Percentiles rank a stretch among this genome's conserved stretches.
Evolutionary conservation across 352 stramenopile species (phyloP).

Genomic region (Pythium rishiriense): DNA sequence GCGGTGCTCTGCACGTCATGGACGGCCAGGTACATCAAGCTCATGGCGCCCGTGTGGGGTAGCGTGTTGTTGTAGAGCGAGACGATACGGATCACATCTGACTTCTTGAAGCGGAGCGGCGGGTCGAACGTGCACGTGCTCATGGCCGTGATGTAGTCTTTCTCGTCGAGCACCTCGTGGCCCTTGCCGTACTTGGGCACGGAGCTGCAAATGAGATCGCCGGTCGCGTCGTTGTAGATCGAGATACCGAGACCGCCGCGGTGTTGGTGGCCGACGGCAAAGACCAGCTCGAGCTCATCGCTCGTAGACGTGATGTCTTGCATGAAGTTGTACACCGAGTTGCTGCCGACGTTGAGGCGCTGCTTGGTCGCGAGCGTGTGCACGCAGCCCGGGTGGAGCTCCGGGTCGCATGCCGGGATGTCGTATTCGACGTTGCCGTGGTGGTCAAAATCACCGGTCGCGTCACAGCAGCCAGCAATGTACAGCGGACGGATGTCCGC

Average conservation of each 20-base stretch:
- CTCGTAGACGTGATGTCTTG: slow-evolving; percentile 25
- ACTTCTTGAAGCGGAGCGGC: slow-evolving; percentile 63
- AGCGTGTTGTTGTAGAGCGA: slow-evolving; percentile 83
- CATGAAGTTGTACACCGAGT: slow-evolving; percentile 26
- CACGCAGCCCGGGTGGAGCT: slow-evolving; percentile 69
- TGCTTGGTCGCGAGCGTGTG: slow-evolving; percentile 77
- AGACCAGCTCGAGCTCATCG: slow-evolving; percentile 80
- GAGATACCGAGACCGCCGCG: slow-evolving; percentile 69
- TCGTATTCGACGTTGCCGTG: slow-evolving; percentile 84
- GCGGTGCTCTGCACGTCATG: slow-evolving; percentile 44
- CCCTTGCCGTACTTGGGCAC: slow-evolving; percentile 66
- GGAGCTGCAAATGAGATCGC: slow-evolving; percentile 67
- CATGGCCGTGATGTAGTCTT: slow-evolving; percentile 73
- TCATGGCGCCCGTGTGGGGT: slow-evolving; percentile 77
- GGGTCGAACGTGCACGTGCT: slow-evolving; percentile 76
- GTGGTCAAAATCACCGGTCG: slow-evolving; percentile 51
- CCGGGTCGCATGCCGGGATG: slow-evolving; percentile 60
- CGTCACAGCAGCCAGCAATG: slow-evolving; percentile 72
- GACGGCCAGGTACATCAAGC: slow-evolving; percentile 74
- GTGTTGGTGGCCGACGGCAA: slow-evolving; percentile 79
- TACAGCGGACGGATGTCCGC: slow-evolving; percentile 63
- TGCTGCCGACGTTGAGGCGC: slow-evolving; percentile 43
- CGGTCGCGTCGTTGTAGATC: slow-evolving; percentile 68
- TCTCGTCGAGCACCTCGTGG: slow-evolving; percentile 58
- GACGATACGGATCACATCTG: slow-evolving; percentile 71